phyloP scores from a whole-genome alignment of 2,329 filamentous ascomycete genomes.

The Amphichorda felina region DNA sequence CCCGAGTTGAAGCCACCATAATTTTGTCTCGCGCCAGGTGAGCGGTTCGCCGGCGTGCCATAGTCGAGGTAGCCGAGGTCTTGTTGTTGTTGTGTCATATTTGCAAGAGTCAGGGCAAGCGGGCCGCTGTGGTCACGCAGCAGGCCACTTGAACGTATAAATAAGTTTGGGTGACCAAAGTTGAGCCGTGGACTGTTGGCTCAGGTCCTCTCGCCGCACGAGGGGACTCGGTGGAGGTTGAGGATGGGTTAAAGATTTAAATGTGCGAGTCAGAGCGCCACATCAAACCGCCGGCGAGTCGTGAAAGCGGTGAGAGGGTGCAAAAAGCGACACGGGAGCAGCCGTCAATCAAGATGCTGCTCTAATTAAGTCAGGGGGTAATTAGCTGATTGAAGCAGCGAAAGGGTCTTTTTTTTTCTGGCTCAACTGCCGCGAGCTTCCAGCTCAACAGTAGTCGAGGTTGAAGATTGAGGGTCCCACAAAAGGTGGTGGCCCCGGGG shows the following conservation, averaged over 20 bases:
- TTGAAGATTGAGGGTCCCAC: neutral
- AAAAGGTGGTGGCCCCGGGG: neutral
- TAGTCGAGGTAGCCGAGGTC: constrained; percentile 65
- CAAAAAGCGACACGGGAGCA: neutral
- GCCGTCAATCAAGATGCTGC: constrained; percentile 2
- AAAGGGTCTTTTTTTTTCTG: too few species aligned
- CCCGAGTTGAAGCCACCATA: constrained; percentile 39
- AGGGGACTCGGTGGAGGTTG: neutral
- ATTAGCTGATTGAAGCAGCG: neutral
- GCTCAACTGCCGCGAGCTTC: neutral
- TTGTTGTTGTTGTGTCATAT: constrained; percentile 36
- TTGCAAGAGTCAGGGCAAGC: constrained; percentile 3
- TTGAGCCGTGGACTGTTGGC: neutral
- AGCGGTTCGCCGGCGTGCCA: constrained; percentile 44
- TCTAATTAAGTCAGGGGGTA: too few species aligned
- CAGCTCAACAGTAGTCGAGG: neutral
- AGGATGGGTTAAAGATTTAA: neutral
- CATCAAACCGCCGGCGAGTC: neutral
- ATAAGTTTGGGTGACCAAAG: too few species aligned
- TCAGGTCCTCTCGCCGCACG: neutral
- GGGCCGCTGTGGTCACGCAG: too few species aligned
- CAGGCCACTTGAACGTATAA: too few species aligned
- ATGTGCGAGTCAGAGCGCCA: neutral
- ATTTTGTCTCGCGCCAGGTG: constrained; percentile 54
- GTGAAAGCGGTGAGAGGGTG: constrained; percentile 1